These are phyloP conservation scores for Cucurbita ficifolia DNA, from an alignment of 306 rosid species.

Conservation along the genomic window DNA sequence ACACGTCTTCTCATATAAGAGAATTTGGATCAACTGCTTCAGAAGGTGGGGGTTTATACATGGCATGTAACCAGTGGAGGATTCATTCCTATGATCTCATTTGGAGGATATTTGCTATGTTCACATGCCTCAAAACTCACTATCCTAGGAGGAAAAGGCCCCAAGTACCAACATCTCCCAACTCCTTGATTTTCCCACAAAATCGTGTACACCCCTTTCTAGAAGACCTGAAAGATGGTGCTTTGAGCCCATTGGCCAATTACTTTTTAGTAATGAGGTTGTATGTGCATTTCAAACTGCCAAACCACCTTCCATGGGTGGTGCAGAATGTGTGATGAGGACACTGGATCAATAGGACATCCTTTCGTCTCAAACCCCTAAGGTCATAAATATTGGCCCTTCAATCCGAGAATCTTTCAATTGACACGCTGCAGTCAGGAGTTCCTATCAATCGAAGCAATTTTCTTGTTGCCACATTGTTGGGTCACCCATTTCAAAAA, in stretches of 20 bases:
- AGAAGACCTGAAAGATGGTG: not conserved
- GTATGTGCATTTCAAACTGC: not conserved
- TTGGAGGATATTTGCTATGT: not conserved
- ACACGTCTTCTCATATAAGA: not conserved
- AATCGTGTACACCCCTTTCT: not conserved
- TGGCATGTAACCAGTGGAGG: not conserved
- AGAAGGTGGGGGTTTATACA: not conserved
- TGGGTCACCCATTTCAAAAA: not conserved
- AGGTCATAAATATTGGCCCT: not conserved
- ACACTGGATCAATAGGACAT: not conserved
- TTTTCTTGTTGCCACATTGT: not conserved
- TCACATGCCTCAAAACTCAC: not conserved
- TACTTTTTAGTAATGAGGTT: not conserved
- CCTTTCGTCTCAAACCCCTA: not conserved
- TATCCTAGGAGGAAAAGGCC: not conserved
- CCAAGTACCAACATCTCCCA: not conserved
- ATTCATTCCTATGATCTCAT: not conserved
- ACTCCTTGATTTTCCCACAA: not conserved
- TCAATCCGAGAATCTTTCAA: not conserved
- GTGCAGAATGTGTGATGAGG: not conserved
- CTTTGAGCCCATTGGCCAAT: not conserved
- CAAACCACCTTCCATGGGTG: not conserved
- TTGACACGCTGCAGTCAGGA: not conserved
- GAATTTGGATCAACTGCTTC: not conserved
- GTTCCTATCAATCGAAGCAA: not conserved